phyloP scores from a whole-genome alignment of 1,139 yeast species.

The Debaryomyces singareniensis region DNA sequence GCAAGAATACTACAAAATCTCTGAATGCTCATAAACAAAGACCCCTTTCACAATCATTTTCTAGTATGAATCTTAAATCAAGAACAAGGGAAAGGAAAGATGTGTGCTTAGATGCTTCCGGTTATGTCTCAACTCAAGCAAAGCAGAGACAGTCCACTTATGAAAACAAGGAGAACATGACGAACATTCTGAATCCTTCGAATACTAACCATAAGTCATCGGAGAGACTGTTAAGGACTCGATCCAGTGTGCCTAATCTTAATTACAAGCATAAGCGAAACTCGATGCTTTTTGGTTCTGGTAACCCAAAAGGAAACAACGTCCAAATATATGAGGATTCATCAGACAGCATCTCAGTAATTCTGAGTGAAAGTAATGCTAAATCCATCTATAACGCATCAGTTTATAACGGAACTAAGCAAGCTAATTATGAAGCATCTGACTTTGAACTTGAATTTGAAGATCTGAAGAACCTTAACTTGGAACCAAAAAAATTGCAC shows the following conservation, averaged over 20 bases:
- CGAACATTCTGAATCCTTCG: slow-evolving; percentile 1
- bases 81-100: slow-evolving; percentile 4
- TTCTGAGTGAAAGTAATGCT: neutral
- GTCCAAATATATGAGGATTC: slow-evolving; percentile 4
- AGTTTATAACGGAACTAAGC: neutral
- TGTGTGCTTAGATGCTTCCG: slow-evolving; percentile 3
- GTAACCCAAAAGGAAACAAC: neutral
- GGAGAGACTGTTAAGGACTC: slow-evolving; percentile 13
- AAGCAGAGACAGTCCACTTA: slow-evolving; percentile 6
- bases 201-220: neutral
- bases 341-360: slow-evolving; percentile 2
- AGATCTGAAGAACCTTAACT: slow-evolving; percentile 3
- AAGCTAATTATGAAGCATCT: neutral
- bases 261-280: slow-evolving; percentile 7
- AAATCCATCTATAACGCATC: neutral
- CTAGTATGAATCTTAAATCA: slow-evolving; percentile 10
- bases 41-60: slow-evolving; percentile 12
- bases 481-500: slow-evolving; percentile 10
- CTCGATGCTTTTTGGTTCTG: slow-evolving; percentile 3
- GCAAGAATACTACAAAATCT: slow-evolving; percentile 1
- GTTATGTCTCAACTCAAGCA: slow-evolving; percentile 9
- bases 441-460: slow-evolving; percentile 5
- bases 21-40: slow-evolving; percentile 7
- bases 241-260: slow-evolving; percentile 21
- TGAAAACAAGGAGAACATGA: slow-evolving; percentile 10